These are phyloP conservation scores for Colletotrichum sp. DNA, from an alignment of 2,329 filamentous ascomycete species.

Conservation along the genomic window DNA sequence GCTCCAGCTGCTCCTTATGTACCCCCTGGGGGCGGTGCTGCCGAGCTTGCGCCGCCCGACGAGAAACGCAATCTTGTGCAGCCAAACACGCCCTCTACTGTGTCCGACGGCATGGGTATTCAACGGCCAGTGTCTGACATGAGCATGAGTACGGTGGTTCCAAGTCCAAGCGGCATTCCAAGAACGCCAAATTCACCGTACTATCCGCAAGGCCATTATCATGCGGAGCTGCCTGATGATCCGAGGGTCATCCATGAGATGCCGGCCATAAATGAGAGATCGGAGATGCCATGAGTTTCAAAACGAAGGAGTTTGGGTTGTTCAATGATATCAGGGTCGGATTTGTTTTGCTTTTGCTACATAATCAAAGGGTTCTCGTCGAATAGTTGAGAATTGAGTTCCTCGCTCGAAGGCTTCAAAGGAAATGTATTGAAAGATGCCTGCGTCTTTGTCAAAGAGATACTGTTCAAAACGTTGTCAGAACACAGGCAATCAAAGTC, in stretches of 20 bases:
- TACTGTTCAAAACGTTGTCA: background rate
- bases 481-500: background rate
- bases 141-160: background rate
- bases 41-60: background rate
- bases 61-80: background rate
- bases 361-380: background rate
- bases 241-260: constrained; percentile 6
- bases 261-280: constrained; percentile 5
- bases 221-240: background rate
- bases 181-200: background rate
- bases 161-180: constrained; percentile 2
- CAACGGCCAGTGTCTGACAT: background rate
- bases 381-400: background rate
- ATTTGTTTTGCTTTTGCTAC: background rate
- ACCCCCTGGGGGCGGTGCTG: background rate
- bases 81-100: background rate
- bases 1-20: background rate
- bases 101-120: background rate
- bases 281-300: background rate
- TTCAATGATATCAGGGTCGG: background rate
- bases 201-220: background rate
- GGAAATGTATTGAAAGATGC: background rate
- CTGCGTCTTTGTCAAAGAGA: background rate
- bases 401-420: background rate
- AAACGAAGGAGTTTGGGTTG: background rate